Evolutionary conservation across 768 basidiomycete genomes (phyloP).

Genomic region (Hypholoma sublateritium): DNA sequence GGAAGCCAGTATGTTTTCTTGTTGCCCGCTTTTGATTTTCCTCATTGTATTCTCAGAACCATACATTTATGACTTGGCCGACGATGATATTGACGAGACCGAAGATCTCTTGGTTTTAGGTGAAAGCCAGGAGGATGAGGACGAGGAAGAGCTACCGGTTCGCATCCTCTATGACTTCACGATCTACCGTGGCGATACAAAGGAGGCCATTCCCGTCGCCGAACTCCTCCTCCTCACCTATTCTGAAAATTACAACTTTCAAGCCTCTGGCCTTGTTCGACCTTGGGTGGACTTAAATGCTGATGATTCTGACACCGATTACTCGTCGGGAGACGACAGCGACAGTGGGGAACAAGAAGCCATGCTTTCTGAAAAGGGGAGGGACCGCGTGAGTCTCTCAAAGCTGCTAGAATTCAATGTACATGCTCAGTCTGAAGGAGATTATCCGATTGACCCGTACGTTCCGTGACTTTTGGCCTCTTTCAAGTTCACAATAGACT

Average conservation of each 20-base stretch:
- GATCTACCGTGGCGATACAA: slow-evolving; percentile 43
- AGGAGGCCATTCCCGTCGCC: slow-evolving; percentile 38
- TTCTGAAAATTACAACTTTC: slow-evolving; percentile 29
- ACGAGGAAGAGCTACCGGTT: slow-evolving; percentile 48
- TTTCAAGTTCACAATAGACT: background rate
- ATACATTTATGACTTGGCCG: slow-evolving; percentile 6
- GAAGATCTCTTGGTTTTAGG: slow-evolving; percentile 41
- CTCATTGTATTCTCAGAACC: background rate
- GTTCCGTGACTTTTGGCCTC: slow-evolving; percentile 13
- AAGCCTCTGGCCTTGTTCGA: slow-evolving; percentile 41
- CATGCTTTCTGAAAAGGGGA: background rate
- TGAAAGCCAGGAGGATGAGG: slow-evolving; percentile 33
- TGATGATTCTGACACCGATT: slow-evolving; percentile 15
- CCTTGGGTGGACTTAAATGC: slow-evolving; percentile 32
- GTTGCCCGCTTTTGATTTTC: background rate
- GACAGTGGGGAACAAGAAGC: background rate
- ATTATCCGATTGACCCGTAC: slow-evolving; percentile 45
- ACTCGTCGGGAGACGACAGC: slow-evolving; percentile 28
- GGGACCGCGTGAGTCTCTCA: slow-evolving; percentile 36
- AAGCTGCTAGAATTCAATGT: slow-evolving; percentile 46
- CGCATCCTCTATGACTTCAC: slow-evolving; percentile 54
- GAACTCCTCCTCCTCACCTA: slow-evolving; percentile 36
- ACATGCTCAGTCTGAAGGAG: slow-evolving; percentile 35
- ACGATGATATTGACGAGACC: slow-evolving; percentile 39
- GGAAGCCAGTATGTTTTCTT: background rate